phyloP scores from a whole-genome alignment of 2,329 filamentous ascomycete genomes.

The Fusarium sp. region DNA sequence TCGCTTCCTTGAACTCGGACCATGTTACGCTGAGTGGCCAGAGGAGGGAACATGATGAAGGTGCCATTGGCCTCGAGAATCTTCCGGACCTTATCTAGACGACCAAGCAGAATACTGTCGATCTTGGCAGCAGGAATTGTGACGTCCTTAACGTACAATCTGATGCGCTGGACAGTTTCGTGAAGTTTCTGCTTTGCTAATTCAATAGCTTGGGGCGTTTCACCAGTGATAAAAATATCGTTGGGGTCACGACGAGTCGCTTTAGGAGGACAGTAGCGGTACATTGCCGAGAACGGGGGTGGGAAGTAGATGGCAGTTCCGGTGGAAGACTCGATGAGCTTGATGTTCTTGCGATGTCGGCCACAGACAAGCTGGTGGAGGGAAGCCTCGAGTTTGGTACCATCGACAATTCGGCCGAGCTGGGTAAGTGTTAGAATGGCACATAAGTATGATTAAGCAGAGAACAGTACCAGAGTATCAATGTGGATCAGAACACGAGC shows the following conservation, averaged over 20 bases:
- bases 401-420: constrained; percentile 80
- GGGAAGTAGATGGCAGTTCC: constrained; percentile 99
- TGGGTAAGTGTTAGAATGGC: constrained; percentile 46
- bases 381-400: constrained; percentile 82
- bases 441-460: neutral
- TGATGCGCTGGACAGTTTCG: constrained; percentile 81
- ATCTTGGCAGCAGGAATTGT: constrained; percentile 91
- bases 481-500: constrained; percentile 96
- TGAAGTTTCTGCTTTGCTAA: constrained; percentile 91
- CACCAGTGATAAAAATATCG: constrained; percentile 95
- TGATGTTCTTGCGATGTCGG: constrained; percentile 95
- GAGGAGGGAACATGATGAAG: constrained; percentile 88
- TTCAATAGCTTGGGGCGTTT: constrained; percentile 83
- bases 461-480: constrained; percentile 78
- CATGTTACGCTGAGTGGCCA: constrained; percentile 84
- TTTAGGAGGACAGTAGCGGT: constrained; percentile 86
- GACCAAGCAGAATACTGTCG: constrained; percentile 89
- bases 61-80: constrained; percentile 97
- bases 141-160: constrained; percentile 91
- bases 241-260: constrained; percentile 84
- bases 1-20: constrained; percentile 94
- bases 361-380: constrained; percentile 94
- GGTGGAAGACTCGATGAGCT: constrained; percentile 93
- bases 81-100: constrained; percentile 95
- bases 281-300: constrained; percentile 89